Evolutionary conservation across 1,139 yeast genomes (phyloP), one percentile per base, ranked within the genome.

Genomic region (Pneumocystis wakefieldiae): DNA sequence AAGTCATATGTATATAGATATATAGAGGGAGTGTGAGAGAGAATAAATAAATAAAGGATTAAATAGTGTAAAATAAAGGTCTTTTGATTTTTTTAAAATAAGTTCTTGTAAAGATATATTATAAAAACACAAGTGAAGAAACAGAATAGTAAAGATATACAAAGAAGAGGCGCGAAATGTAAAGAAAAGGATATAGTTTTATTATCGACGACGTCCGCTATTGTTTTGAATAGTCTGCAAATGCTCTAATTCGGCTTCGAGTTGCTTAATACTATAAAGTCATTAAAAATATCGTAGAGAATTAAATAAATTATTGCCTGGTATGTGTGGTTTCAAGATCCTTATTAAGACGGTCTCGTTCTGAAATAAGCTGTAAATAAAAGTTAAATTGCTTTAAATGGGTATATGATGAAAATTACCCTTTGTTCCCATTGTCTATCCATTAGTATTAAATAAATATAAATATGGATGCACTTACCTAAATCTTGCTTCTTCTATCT

Each of bases 341-440:
- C 75, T 86, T 87, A 76, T 92, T 92, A 74, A 94, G 81, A 74
- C 96, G 84, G 76, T 90, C 89, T 76, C 97, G 85, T 77, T 91
- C 97, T 70, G 87, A 88, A 68, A 90, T 94, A 70, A 92, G 88
- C 73, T 91, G 91, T 70, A 90, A 88, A 76, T 91, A 97, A 97
- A 98, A 92, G 78, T 91, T 57, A 37, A 37, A 48, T 32, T 32
- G 35, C 7, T 32, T 32, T 5, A 32, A 32, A 32, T 5, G 35
- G 35, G 35, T 32, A 5, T 32, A 32, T 28, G 8, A 24, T n/a
- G 24, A 24, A 48, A 48, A 48, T 48, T 48, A 48, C 55, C 55
- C 55, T 48, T 48, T 48, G 55, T 48, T 48, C 55, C 55, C 55
- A 48, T 24, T 48, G 55, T 14, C 55, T 48, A 24, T 24, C 12